These are phyloP conservation scores for Beauveria bassiana DNA, from an alignment of 2,329 filamentous ascomycete genomes.

Conservation along the genomic window DNA sequence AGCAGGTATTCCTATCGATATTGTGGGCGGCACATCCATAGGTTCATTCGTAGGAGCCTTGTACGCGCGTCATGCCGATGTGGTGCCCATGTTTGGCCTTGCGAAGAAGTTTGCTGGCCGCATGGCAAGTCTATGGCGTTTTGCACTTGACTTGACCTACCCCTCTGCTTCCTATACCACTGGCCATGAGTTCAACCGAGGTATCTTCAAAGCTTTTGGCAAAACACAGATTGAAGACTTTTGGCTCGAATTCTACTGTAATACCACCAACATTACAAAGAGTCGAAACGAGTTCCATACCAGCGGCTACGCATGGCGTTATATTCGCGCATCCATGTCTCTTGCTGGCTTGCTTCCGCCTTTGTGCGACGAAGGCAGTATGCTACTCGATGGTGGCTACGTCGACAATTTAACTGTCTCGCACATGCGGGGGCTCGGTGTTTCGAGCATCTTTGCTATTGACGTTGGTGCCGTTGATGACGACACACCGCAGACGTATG, in stretches of 20 bases:
- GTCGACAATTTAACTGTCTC: slow-evolving; percentile 95
- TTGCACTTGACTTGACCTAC: slow-evolving; percentile 91
- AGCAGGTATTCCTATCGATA: slow-evolving; percentile 89
- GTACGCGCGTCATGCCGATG: slow-evolving; percentile 91
- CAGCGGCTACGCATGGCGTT: slow-evolving; percentile 94
- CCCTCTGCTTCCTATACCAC: slow-evolving; percentile 96
- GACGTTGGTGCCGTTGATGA: slow-evolving; percentile 93
- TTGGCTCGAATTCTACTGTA: slow-evolving; percentile 98
- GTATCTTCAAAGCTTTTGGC: slow-evolving; percentile 97
- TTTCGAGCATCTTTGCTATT: slow-evolving; percentile 89
- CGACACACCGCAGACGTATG: slow-evolving; percentile 82
- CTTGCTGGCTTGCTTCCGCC: slow-evolving; percentile 87
- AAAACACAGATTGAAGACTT: slow-evolving; percentile 98
- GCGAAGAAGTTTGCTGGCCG: slow-evolving; percentile 96
- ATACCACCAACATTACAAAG: slow-evolving; percentile 97
- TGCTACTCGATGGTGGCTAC: slow-evolving; percentile 94
- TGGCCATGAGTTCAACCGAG: slow-evolving; percentile 96
- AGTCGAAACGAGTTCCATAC: slow-evolving; percentile 88
- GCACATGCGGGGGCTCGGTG: slow-evolving; percentile 92
- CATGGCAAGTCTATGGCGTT: slow-evolving; percentile 99
- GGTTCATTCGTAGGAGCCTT: slow-evolving; percentile 91
- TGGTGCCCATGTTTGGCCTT: slow-evolving; percentile 92
- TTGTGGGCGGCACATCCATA: slow-evolving; percentile 93
- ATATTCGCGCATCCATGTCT: slow-evolving; percentile 94
- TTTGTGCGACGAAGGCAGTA: slow-evolving; percentile 91